Conservation (phyloP, 1,139 yeast species). For the Saccharomyces hybrid region DNA sequence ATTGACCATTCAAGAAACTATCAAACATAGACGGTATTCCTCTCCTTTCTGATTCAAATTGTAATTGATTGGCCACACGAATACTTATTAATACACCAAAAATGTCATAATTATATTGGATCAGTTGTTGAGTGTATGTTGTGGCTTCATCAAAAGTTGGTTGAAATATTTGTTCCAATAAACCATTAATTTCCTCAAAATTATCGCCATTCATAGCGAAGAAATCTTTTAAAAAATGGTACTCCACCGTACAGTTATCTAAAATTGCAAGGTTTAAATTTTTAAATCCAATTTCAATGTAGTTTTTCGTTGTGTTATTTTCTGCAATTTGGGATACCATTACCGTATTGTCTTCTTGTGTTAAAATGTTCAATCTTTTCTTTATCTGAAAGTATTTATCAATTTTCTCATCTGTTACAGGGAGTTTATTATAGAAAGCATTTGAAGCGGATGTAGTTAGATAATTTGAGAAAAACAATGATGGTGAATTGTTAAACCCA, state of each 20-base stretch:
- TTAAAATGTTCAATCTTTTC: constrained; percentile 47
- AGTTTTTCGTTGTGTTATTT: constrained; percentile 54
- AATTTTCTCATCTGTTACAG: constrained; percentile 19
- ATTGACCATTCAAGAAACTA: constrained; percentile 60
- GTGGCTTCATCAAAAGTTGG: constrained; percentile 47
- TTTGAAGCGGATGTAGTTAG: constrained; percentile 12
- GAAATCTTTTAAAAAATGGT: constrained; percentile 63
- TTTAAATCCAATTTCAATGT: constrained; percentile 67
- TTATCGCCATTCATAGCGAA: constrained; percentile 41
- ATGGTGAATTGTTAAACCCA: constrained; percentile 12
- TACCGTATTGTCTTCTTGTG: constrained; percentile 51
- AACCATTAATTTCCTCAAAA: constrained; percentile 38
- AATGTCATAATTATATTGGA: constrained; percentile 54
- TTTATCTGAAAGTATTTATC: constrained; percentile 51
- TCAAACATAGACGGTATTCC: constrained; percentile 59
- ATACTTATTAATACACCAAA: constrained; percentile 77
- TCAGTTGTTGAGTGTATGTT: constrained; percentile 45
- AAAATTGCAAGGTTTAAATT: constrained; percentile 67
- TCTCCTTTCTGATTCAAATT: constrained; percentile 54
- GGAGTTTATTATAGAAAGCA: not conserved
- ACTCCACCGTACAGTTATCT: constrained; percentile 76
- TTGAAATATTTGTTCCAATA: constrained; percentile 43
- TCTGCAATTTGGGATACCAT: constrained; percentile 85
- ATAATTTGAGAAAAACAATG: constrained; percentile 20
- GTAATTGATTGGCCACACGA: constrained; percentile 58